phyloP scores from a whole-genome alignment of 805 yeast genomes.

The Candida pini region DNA sequence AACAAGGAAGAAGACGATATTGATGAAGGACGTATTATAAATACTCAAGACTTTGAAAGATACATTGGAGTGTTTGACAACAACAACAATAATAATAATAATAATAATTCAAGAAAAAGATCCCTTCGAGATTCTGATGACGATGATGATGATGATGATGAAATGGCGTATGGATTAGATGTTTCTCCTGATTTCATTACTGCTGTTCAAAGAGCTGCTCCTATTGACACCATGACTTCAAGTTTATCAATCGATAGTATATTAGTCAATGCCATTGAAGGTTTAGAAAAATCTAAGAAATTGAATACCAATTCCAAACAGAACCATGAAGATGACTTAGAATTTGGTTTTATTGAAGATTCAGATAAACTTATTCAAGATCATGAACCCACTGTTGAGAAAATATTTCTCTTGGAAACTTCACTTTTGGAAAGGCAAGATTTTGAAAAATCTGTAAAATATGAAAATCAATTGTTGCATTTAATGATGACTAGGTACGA shows the following conservation, averaged over 20 bases:
- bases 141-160: constrained; percentile 1
- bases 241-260: no score
- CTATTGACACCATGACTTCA: constrained; percentile 6
- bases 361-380: constrained; percentile 2
- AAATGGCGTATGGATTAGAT: constrained; percentile 6
- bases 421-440: constrained; percentile 21
- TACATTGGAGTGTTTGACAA: no score
- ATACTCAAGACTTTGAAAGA: constrained; percentile 4
- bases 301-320: not conserved
- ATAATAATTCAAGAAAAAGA: no score
- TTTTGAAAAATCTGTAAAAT: constrained; percentile 17
- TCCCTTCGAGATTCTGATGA: no score
- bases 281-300: no score
- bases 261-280: no score
- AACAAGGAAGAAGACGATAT: no score
- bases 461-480: constrained; percentile 21
- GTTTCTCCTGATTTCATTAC: constrained; percentile 9
- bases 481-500: constrained; percentile 16
- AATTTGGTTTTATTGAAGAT: constrained; percentile 1
- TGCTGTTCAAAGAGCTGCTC: constrained; percentile 10
- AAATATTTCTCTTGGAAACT: constrained; percentile 18
- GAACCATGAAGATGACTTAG: not conserved
- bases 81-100: no score
- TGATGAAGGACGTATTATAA: no score
- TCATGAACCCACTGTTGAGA: constrained; percentile 6